Conservation (phyloP, 495 filamentous ascomycete genomes). For the Letharia lupina region DNA sequence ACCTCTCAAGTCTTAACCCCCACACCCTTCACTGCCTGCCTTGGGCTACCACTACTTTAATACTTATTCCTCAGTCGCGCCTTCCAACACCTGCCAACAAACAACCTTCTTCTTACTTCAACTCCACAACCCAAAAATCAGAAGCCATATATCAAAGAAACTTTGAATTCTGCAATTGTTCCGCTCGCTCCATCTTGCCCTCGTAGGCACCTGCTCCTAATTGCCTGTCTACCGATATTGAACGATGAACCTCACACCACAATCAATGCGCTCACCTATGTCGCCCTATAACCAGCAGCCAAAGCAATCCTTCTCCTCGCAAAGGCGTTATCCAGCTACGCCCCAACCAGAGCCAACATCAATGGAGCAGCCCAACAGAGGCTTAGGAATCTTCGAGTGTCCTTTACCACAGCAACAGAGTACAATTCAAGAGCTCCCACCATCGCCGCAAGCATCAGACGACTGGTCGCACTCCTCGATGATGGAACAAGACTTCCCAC, state of each 20-base stretch:
- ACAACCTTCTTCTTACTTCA: constrained; percentile 21
- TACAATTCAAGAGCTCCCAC: constrained; percentile 24
- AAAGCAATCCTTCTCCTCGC: constrained; percentile 25
- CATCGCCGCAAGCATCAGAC: constrained; percentile 27
- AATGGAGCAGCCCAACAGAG: constrained; percentile 19
- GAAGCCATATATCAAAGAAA: constrained; percentile 1
- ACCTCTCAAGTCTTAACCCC: constrained; percentile 9
- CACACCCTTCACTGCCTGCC: constrained; percentile 14
- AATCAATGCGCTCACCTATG: constrained; percentile 27
- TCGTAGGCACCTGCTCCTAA: neutral
- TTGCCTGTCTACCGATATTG: neutral
- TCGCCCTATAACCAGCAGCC: constrained; percentile 24
- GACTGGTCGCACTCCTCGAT: constrained; percentile 26
- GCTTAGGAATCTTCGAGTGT: constrained; percentile 26
- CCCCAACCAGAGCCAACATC: constrained; percentile 24
- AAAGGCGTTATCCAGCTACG: constrained; percentile 22
- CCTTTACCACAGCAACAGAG: constrained; percentile 23
- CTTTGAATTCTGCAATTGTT: neutral
- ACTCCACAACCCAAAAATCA: constrained; percentile 2
- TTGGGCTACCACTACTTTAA: constrained; percentile 10
- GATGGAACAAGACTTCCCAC: constrained; percentile 27
- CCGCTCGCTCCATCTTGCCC: neutral
- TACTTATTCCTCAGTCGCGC: constrained; percentile 20
- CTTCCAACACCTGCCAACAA: constrained; percentile 23
- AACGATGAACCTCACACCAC: constrained; percentile 25